Percentiles rank a stretch among this genome's conserved stretches.
phyloP scores from a whole-genome alignment of 176 grass and related monocot genomes.

The Calamus simplicifolius region DNA sequence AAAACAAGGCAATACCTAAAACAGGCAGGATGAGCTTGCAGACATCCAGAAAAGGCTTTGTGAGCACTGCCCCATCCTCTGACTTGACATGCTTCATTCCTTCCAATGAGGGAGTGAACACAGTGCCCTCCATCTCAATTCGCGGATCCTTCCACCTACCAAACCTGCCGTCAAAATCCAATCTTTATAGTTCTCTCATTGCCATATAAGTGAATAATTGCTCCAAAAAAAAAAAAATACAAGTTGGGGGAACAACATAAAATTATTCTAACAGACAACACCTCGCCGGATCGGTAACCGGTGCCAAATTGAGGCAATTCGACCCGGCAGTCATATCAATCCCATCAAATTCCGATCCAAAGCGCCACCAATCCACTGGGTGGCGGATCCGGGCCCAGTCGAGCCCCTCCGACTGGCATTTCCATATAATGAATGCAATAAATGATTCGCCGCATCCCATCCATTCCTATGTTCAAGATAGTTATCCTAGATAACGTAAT shows the following conservation, averaged over 20 bases:
- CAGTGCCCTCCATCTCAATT: slow-evolving; percentile 61
- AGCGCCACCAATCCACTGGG: not conserved
- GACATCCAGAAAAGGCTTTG: slow-evolving; percentile 92
- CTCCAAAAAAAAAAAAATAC: not conserved
- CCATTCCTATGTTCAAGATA: not conserved
- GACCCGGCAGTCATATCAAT: not conserved
- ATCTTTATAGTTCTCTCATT: not conserved
- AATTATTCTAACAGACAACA: no score
- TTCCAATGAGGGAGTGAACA: slow-evolving; percentile 89
- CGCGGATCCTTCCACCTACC: slow-evolving; percentile 14
- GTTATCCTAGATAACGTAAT: not conserved
- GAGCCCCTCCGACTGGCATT: not conserved
- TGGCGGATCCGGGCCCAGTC: no score
- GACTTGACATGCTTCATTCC: slow-evolving; percentile 92
- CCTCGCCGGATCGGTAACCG: not conserved
- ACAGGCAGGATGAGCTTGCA: slow-evolving; percentile 94
- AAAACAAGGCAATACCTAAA: slow-evolving; percentile 40
- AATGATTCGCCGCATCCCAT: not conserved
- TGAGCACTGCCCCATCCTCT: slow-evolving; percentile 62
- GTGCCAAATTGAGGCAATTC: not conserved
- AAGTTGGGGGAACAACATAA: no score
- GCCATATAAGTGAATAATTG: not conserved
- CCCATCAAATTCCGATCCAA: slow-evolving; percentile 2
- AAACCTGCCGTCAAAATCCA: not conserved
- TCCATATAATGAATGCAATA: not conserved